phyloP scores from a whole-genome alignment of 2,329 filamentous ascomycete genomes.

The Penicillium nordicum region DNA sequence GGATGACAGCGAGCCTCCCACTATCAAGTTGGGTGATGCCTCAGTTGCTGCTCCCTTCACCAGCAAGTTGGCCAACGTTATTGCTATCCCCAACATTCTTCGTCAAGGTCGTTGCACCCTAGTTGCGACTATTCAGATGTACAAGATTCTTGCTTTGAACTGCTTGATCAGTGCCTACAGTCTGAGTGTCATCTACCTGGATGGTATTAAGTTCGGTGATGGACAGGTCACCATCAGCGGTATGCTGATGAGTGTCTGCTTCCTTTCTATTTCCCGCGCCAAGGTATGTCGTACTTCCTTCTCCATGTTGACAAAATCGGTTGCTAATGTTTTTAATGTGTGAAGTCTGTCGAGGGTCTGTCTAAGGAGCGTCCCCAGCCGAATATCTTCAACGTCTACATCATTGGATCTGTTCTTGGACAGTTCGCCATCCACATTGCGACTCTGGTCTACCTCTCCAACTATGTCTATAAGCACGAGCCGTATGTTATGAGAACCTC shows the following conservation, averaged over 20 bases:
- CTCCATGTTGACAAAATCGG: neutral
- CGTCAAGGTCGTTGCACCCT: conserved; percentile 95
- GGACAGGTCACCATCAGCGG: conserved; percentile 97
- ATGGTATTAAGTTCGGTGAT: conserved; percentile 98
- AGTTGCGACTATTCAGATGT: conserved; percentile 99
- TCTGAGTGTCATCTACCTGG: conserved; percentile 89
- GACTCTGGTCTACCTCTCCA: conserved; percentile 90
- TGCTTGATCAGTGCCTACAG: conserved; percentile 98
- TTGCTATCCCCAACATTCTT: conserved; percentile 97
- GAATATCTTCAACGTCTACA: conserved; percentile 99
- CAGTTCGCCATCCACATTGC: conserved; percentile 95
- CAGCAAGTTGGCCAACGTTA: conserved; percentile 92
- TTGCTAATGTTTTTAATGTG: conserved; percentile 11
- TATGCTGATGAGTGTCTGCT: conserved; percentile 99
- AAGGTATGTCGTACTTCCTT: conserved; percentile 52
- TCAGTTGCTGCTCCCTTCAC: conserved; percentile 97
- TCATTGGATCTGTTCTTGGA: conserved; percentile 93
- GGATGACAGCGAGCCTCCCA: conserved; percentile 84
- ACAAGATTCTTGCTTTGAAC: conserved; percentile 97
- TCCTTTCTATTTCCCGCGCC: conserved; percentile 95
- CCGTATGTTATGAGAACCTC: conserved; percentile 58
- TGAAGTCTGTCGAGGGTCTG: conserved; percentile 78
- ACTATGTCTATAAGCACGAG: conserved; percentile 79
- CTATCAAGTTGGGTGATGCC: conserved; percentile 94
- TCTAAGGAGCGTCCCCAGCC: conserved; percentile 97